phyloP scores from a whole-genome alignment of 805 yeast species.

The Wickerhamomyces alni region DNA sequence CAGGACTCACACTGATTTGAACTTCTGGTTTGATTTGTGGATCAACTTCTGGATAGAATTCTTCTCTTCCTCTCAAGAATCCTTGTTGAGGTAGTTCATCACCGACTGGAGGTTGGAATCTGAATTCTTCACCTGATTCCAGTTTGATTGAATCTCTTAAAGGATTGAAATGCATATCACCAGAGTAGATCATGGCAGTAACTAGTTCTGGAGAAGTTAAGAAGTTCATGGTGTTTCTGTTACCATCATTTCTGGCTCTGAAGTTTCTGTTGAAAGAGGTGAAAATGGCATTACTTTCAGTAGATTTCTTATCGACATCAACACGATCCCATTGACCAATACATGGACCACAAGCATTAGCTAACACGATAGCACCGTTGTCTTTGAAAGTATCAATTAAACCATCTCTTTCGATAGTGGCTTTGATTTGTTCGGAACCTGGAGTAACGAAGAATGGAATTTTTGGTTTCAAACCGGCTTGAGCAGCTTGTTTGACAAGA shows the following conservation, averaged over 20 bases:
- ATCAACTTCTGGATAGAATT: constrained; percentile 67
- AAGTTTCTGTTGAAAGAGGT: constrained; percentile 97
- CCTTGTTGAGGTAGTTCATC: constrained; percentile 79
- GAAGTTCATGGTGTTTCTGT: constrained; percentile 95
- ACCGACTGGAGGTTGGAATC: constrained; percentile 75
- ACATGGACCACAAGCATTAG: constrained; percentile 99
- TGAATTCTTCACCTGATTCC: constrained; percentile 66
- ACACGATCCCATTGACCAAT: constrained; percentile 99
- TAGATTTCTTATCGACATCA: constrained; percentile 59
- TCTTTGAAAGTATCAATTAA: constrained; percentile 72
- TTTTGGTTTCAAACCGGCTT: constrained; percentile 84
- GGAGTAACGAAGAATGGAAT: constrained; percentile 94
- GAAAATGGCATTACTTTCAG: constrained; percentile 80
- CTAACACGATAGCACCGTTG: constrained; percentile 87
- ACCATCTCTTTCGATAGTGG: constrained; percentile 95
- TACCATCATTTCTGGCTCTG: constrained; percentile 97
- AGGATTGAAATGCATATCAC: constrained; percentile 90
- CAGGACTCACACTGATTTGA: constrained; percentile 67
- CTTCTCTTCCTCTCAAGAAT: constrained; percentile 66
- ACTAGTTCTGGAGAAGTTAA: constrained; percentile 98
- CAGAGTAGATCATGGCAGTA: constrained; percentile 94
- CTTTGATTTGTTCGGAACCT: constrained; percentile 97
- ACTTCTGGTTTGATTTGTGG: constrained; percentile 61
- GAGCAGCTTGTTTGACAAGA: constrained; percentile 79
- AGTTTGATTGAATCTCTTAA: constrained; percentile 74